Percentiles rank a stretch among this genome's conserved stretches.
Conservation (phyloP, 1,284 basidiomycete genomes). For the Ceraceosorus guamensis region DNA sequence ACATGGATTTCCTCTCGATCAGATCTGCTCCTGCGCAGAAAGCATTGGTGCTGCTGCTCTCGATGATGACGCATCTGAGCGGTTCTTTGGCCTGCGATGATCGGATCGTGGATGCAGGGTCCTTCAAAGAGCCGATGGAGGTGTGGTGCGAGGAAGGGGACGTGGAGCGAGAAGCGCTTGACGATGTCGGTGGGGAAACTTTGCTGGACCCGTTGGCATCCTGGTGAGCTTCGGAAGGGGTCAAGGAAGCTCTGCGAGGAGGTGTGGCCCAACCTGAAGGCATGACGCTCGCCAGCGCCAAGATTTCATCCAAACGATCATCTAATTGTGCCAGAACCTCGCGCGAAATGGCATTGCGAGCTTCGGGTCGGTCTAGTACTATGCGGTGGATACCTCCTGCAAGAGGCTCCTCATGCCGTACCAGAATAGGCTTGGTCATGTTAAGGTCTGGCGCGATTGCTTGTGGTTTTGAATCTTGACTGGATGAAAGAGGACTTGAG, state of each 20-base stretch:
- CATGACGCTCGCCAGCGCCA: neutral
- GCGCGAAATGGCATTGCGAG: slow-evolving; percentile 81
- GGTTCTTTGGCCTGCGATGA: neutral
- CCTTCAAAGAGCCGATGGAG: too few relatives aligned
- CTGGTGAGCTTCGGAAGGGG: too few relatives aligned
- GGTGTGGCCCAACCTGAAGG: too few relatives aligned
- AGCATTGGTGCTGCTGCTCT: slow-evolving; percentile 16
- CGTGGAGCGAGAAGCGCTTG: neutral
- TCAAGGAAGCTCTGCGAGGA: too few relatives aligned
- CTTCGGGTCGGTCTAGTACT: slow-evolving; percentile 67
- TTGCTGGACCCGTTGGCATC: too few relatives aligned
- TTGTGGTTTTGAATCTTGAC: too few relatives aligned
- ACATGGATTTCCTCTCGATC: slow-evolving; percentile 69
- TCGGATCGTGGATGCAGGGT: slow-evolving; percentile 10
- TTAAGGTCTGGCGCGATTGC: neutral
- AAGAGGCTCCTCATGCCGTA: neutral
- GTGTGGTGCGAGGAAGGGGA: too few relatives aligned
- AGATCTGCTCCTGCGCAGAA: slow-evolving; percentile 87
- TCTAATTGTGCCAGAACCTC: too few relatives aligned
- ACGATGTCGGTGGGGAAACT: slow-evolving; percentile 57
- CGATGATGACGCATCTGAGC: slow-evolving; percentile 17
- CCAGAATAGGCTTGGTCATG: neutral
- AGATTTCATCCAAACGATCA: slow-evolving; percentile 53
- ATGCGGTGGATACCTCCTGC: slow-evolving; percentile 2
- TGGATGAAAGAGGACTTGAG: too few relatives aligned